A percentile compares a stretch with the other conserved stretches of the same genome.
phyloP scores from a whole-genome alignment of 441 rosid species.

The Raphanus hybrid region DNA sequence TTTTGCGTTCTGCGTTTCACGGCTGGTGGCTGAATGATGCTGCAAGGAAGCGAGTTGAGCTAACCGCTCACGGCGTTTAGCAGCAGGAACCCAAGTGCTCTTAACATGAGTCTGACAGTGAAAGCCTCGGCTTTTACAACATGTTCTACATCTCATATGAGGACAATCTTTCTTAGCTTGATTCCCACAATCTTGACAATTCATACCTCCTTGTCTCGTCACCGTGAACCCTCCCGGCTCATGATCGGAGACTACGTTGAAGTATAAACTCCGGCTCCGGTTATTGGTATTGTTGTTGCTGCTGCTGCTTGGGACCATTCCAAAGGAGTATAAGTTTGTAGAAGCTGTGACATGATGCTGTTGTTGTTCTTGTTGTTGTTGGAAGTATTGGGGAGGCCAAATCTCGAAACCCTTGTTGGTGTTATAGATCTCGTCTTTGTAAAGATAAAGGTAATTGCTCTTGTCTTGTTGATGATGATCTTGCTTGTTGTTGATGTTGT shows the following conservation, averaged over 20 bases:
- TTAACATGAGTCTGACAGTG: slow-evolving; percentile 86
- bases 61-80: slow-evolving; percentile 85
- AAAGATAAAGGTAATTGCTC: slow-evolving; percentile 47
- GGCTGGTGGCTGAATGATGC: slow-evolving; percentile 55
- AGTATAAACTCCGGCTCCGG: slow-evolving; percentile 36
- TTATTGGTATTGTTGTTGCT: slow-evolving; percentile 26
- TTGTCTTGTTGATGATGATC: slow-evolving; percentile 50
- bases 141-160: slow-evolving; percentile 83
- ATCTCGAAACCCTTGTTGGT: slow-evolving; percentile 70
- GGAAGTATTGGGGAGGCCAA: slow-evolving; percentile 78
- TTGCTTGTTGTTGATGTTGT: slow-evolving; percentile 49
- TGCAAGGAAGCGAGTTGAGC: slow-evolving; percentile 65
- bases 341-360: slow-evolving; percentile 46
- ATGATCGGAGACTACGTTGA: slow-evolving; percentile 36
- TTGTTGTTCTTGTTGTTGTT: slow-evolving; percentile 46
- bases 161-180: slow-evolving; percentile 90
- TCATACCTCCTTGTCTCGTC: slow-evolving; percentile 73
- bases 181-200: slow-evolving; percentile 93
- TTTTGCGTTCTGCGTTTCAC: slow-evolving; percentile 61
- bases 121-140: slow-evolving; percentile 95
- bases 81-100: slow-evolving; percentile 97
- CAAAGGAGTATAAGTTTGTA: slow-evolving; percentile 57
- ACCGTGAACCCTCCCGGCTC: slow-evolving; percentile 54
- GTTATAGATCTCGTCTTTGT: slow-evolving; percentile 80
- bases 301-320: slow-evolving; percentile 76